Percentiles rank a stretch among this genome's conserved stretches.
Evolutionary conservation across 2,329 filamentous ascomycete species (phyloP).

Genomic region (Phaeophleospora eucalypticola): DNA sequence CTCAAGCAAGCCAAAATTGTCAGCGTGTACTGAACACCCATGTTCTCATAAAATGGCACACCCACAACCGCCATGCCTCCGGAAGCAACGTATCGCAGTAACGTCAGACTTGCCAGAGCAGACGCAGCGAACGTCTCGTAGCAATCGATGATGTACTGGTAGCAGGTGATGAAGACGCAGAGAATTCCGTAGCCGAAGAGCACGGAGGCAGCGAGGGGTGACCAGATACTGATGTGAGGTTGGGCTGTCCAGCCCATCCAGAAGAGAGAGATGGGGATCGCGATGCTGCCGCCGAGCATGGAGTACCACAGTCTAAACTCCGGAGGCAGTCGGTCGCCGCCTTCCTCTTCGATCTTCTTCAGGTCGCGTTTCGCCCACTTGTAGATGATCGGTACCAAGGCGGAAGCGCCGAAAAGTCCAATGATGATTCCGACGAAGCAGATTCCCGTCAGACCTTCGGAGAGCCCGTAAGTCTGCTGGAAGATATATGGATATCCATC

Average conservation of each 20-base stretch:
- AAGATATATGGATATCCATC: constrained; percentile 53
- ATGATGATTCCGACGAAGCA: constrained; percentile 19
- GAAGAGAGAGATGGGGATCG: constrained; percentile 51
- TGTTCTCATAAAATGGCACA: constrained; percentile 28
- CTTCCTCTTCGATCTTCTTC: constrained; percentile 37
- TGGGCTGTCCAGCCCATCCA: constrained; percentile 56
- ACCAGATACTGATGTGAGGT: constrained; percentile 47
- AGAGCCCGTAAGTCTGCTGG: constrained; percentile 46
- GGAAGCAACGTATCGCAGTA: constrained; percentile 40
- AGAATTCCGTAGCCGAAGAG: constrained; percentile 52
- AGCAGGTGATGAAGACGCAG: constrained; percentile 49
- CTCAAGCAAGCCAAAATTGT: constrained; percentile 18
- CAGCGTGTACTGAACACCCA: constrained; percentile 17
- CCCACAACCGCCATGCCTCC: constrained; percentile 40
- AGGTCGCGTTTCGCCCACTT: constrained; percentile 34
- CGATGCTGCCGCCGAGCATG: constrained; percentile 46
- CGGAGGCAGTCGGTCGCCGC: constrained; percentile 41
- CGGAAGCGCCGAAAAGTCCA: constrained; percentile 13
- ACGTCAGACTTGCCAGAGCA: constrained; percentile 41
- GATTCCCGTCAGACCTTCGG: constrained; percentile 18
- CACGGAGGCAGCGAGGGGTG: constrained; percentile 47
- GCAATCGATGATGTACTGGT: constrained; percentile 57
- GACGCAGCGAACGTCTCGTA: constrained; percentile 53
- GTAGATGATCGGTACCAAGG: constrained; percentile 17
- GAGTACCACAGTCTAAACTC: constrained; percentile 53